These are phyloP conservation scores for Trichomonascaceae sp. DNA, from an alignment of 1,139 yeast species.

Conservation along the genomic window DNA sequence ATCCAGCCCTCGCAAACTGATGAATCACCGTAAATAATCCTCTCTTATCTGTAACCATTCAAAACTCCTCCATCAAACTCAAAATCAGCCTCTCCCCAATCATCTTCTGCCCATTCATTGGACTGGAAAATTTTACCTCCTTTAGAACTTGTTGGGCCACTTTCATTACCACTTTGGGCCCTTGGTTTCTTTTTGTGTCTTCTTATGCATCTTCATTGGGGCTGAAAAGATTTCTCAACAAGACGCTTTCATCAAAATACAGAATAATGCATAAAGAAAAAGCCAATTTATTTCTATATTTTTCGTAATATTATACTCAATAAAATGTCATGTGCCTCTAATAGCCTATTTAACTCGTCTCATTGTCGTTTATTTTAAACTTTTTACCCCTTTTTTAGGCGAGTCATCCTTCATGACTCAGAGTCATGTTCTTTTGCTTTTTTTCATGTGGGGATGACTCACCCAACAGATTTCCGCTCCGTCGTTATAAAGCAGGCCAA, in stretches of 20 bases:
- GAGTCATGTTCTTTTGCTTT: constrained; percentile 1
- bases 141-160: background rate
- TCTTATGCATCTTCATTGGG: background rate
- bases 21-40: no score
- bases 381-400: background rate
- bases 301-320: background rate
- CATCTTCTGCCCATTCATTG: background rate
- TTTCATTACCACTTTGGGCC: background rate
- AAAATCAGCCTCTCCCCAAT: background rate
- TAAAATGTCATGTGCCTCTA: background rate
- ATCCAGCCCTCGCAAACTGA: no score
- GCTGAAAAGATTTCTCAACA: background rate
- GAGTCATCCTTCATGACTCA: constrained; percentile 4
- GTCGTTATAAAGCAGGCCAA: background rate
- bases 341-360: background rate
- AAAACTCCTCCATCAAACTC: no score
- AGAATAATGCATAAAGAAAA: background rate
- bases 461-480: constrained; percentile 5
- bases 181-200: background rate
- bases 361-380: background rate
- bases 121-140: background rate
- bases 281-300: background rate
- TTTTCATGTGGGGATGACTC: constrained; percentile 4
- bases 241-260: background rate
- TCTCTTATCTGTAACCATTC: background rate